Evolutionary conservation across 2,329 filamentous ascomycete genomes (phyloP), one percentile per base, ranked within the genome.

Genomic region (Monosporascus sp.): DNA sequence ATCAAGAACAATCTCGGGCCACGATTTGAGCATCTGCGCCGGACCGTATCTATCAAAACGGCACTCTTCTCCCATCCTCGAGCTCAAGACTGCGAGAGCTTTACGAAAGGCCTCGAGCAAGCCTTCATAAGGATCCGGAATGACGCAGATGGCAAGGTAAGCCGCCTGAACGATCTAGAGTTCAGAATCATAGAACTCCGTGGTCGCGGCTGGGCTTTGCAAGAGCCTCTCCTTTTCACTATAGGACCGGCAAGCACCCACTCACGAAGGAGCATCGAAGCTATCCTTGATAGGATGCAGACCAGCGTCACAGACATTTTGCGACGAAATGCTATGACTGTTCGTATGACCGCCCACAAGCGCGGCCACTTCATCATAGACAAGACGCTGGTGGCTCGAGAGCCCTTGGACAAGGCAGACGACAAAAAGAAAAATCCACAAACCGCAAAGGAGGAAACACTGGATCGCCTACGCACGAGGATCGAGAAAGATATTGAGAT

Each of bases 341-440:
- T 80, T 49, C 76, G 72, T 22, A 67, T 82, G 62, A 73, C 70
- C 3, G 74, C 75, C 7, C 70, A 78, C 58, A 81, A 81, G 61
- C 73, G 78, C 44, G 79, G 79, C 0, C 79, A 82, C 52, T 71
- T 79, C 22, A 71, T 82, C 15, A 55, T 79, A n/a, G 74, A 79
- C 62, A 78, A 78, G 58, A 73, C 72, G 5, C 65, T 80, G 8
- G 68, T 75, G 14, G 71, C 75, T 7, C 67, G 68, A 31, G 66
- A 68, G 17, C 64, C 65, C 17, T 57, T 71, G 26, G 70, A 72
- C 38, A 65, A 63, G 17, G 60, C 61, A 8, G 65, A 60, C 22
- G 63, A 59, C 22, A 63, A 60, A 46, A 71, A 71, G 47, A 53
- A 59, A 17, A 72, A 68, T 54, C 49, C 65, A 4, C 63, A 66